Evolutionary conservation across 495 filamentous ascomycete genomes (phyloP), one percentile per base, ranked within the genome.

Genomic region (Tuber magnatum): DNA sequence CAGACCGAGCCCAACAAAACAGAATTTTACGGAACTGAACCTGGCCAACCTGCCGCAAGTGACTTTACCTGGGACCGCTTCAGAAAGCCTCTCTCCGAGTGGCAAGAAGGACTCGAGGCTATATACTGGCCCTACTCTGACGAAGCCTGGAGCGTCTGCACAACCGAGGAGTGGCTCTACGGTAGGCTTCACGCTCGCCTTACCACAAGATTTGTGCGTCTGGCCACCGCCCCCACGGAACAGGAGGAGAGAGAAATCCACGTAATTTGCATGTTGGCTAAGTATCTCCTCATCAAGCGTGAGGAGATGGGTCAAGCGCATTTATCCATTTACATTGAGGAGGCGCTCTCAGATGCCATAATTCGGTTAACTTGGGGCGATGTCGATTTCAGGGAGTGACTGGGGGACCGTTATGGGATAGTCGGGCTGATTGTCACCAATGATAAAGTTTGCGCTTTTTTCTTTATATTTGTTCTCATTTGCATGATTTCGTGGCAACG

Each of bases 11-110:
- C 46, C 46, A 8, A 1, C 3, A 4, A 32, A 8, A 18, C 3
- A 0, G 14, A 35, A 32, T 6, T 28, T 3, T 0, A 32, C 14
- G 28, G 0, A 18, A 16, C 0, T 0, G 28, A 32, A 32, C 7
- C 14, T 28, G 4, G 2, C 28, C 1, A 2, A 32, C 14, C 28
- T 4, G 2, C 12, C 4, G 28, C 56, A 12, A 35, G 56, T 28
- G 28, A 65, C 56, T 65, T 65, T 28, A 35, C 28, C 14, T 65
- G 56, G 56, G 14, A 7, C 14, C 28, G 56, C 28, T 65, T 65
- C 56, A 18, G 5, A 32, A 35, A 12, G 14, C 28, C 56, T 7
- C 3, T 65, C 14, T 16, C 56, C 3, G 56, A 65, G 3, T 65
- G 56, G 56, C 28, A 18, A 20, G 56, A 3, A 2, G 28, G 28